A percentile compares a stretch with the other conserved stretches of the same genome.
These are phyloP conservation scores for Senna tora DNA, from an alignment of 306 rosid species.

Conservation along the genomic window DNA sequence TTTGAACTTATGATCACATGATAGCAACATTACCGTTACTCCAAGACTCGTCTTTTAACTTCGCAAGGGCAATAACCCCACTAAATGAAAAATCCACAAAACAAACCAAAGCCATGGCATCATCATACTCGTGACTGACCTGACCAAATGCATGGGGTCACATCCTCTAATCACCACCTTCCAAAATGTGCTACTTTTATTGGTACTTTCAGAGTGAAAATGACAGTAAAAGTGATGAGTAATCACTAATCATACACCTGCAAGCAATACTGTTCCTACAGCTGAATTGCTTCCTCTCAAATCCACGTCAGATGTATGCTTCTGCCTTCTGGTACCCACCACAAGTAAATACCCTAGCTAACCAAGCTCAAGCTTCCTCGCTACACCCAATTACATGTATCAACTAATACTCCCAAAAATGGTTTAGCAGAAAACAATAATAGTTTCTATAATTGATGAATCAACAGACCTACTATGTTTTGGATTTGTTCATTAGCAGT, in stretches of 20 bases:
- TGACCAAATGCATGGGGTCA: slow-evolving; percentile 30
- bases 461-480: slow-evolving; percentile 19
- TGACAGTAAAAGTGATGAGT: slow-evolving; percentile 32
- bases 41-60: no score
- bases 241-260: slow-evolving; percentile 20
- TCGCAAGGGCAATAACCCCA: slow-evolving; percentile 34
- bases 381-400: neutral
- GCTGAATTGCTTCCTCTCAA: slow-evolving; percentile 24
- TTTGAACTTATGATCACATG: no score
- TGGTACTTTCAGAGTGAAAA: neutral
- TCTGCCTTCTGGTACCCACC: slow-evolving; percentile 37
- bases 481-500: slow-evolving; percentile 11
- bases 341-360: slow-evolving; percentile 30
- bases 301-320: slow-evolving; percentile 49
- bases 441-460: slow-evolving; percentile 35
- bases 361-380: neutral
- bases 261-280: slow-evolving; percentile 28
- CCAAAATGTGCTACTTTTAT: neutral
- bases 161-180: neutral
- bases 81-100: slow-evolving; percentile 30
- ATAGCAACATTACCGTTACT: no score
- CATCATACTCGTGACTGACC: slow-evolving; percentile 33
- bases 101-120: slow-evolving; percentile 25
- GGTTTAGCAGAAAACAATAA: slow-evolving; percentile 24
- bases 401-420: neutral